A percentile compares a stretch with the other conserved stretches of the same genome.
Conservation (phyloP, 2,329 filamentous ascomycete species). For the Pezicula carpinea region DNA sequence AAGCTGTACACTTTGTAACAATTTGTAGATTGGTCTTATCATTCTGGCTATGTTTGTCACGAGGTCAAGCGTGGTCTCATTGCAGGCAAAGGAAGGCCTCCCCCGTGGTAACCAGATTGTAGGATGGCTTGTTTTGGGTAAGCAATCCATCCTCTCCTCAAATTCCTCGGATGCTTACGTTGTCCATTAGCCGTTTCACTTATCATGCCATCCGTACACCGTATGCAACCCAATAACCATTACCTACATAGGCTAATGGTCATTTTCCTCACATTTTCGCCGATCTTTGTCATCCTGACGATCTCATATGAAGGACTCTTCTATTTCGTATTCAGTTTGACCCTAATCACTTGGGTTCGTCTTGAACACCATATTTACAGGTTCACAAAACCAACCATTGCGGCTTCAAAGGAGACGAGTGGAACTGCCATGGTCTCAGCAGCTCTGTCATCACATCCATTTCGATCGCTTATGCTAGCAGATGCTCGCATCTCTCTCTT, state of each 20-base stretch:
- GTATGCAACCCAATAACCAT: conserved; percentile 73
- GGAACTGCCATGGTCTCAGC: conserved; percentile 16
- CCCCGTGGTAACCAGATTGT: conserved; percentile 83
- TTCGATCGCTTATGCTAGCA: conserved; percentile 68
- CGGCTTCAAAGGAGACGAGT: conserved; percentile 9
- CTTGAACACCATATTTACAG: conserved; percentile 75
- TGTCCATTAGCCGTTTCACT: conserved; percentile 60
- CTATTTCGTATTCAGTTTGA: conserved; percentile 82
- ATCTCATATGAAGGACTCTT: conserved; percentile 98
- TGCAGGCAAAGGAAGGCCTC: conserved; percentile 81
- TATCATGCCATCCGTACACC: conserved; percentile 75
- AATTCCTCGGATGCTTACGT: not conserved
- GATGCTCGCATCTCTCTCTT: conserved; percentile 88
- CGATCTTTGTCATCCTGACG: conserved; percentile 90
- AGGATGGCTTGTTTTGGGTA: conserved; percentile 76
- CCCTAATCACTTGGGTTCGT: conserved; percentile 83
- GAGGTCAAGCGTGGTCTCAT: conserved; percentile 73
- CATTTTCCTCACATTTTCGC: conserved; percentile 88
- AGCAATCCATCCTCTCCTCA: conserved; percentile 25
- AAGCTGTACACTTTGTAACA: conserved; percentile 28
- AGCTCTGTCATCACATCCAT: conserved; percentile 23
- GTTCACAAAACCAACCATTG: conserved; percentile 28
- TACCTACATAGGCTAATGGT: conserved; percentile 87
- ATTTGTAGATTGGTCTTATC: conserved; percentile 60
- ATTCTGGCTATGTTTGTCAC: conserved; percentile 81